Conservation (phyloP, 2,329 filamentous ascomycete genomes). For the Fusarium tuaranense region DNA sequence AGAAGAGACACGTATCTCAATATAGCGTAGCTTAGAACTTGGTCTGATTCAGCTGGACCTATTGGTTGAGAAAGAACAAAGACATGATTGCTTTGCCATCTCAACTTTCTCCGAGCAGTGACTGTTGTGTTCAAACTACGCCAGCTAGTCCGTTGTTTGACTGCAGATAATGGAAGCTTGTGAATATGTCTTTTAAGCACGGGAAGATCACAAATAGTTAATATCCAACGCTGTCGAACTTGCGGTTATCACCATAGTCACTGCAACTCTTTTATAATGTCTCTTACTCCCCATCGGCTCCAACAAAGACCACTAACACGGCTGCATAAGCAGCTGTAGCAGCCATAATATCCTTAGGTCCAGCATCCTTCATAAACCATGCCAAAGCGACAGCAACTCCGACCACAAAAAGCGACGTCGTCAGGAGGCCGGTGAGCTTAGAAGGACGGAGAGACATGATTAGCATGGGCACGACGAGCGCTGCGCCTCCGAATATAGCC, state of each 20-base stretch:
- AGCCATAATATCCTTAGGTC: neutral
- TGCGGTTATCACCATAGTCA: no score
- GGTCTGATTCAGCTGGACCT: neutral
- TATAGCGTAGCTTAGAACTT: neutral
- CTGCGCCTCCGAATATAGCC: neutral
- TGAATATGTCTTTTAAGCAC: neutral
- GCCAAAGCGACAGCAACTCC: neutral
- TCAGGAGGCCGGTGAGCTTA: neutral
- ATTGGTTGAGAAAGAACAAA: neutral
- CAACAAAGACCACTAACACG: neutral
- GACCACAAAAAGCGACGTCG: neutral
- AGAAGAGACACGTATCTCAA: no score
- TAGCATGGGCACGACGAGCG: neutral
- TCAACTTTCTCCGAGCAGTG: neutral
- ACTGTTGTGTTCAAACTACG: neutral
- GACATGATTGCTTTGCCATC: neutral
- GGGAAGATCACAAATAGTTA: neutral
- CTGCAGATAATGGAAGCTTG: neutral
- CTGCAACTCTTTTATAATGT: no score
- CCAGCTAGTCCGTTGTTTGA: neutral
- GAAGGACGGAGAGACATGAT: neutral
- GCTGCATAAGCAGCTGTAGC: neutral
- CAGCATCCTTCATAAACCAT: neutral
- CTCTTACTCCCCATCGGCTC: neutral
- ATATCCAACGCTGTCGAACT: neutral